A percentile compares a stretch with the other conserved stretches of the same genome.
These are phyloP conservation scores for Dalbergia oliveri DNA, from an alignment of 306 rosid genomes.

Conservation along the genomic window DNA sequence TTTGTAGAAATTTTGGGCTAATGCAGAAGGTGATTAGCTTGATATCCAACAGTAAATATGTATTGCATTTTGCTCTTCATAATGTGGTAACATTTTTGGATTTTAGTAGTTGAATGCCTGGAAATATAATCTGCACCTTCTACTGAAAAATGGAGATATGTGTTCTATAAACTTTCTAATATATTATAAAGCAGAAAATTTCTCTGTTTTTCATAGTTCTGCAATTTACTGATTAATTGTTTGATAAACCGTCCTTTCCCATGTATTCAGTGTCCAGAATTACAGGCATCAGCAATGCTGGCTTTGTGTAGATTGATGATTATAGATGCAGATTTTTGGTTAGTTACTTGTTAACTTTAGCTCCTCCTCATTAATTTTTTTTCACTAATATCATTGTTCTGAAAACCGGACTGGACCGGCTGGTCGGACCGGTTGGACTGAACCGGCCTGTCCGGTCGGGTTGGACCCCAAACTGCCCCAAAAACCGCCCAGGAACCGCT, in stretches of 20 bases:
- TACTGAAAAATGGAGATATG: constrained; percentile 6
- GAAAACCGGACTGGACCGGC: too few species aligned
- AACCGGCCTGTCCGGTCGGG: too few species aligned
- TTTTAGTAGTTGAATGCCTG: constrained; percentile 15
- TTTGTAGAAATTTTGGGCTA: constrained; percentile 84
- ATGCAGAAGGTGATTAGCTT: constrained; percentile 82
- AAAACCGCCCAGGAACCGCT: too few species aligned
- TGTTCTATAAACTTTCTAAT: constrained; percentile 4
- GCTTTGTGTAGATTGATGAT: constrained; percentile 96
- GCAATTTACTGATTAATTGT: background rate
- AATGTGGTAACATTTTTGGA: constrained; percentile 10
- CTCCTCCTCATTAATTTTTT: background rate
- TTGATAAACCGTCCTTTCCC: constrained; percentile 32
- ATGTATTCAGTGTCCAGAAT: constrained; percentile 81
- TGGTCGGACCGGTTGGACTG: too few species aligned
- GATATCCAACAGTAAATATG: constrained; percentile 12
- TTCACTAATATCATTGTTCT: constrained; percentile 16
- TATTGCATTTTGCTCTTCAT: constrained; percentile 31
- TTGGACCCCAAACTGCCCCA: too few species aligned
- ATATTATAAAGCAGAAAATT: background rate
- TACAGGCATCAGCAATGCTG: constrained; percentile 96
- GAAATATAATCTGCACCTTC: background rate
- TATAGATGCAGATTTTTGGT: constrained; percentile 94
- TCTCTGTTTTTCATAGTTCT: background rate
- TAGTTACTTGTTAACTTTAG: constrained; percentile 47